Evolutionary conservation across 2,329 filamentous ascomycete genomes (phyloP).

Genomic region (Exserohilum rostratum): DNA sequence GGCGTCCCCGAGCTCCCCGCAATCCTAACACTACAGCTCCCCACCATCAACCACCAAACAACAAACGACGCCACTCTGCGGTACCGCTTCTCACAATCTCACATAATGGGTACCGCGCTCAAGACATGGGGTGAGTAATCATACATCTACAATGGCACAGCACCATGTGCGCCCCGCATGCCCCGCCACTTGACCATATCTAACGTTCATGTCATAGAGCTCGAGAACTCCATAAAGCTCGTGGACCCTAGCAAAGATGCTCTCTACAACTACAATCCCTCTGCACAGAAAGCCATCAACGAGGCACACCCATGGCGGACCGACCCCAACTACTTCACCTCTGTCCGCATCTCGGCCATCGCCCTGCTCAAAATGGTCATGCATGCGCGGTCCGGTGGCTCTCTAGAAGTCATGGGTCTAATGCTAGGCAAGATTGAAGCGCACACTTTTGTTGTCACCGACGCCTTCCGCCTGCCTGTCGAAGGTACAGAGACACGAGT

Average conservation of each 20-base stretch:
- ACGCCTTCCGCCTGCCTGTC: conserved; percentile 90
- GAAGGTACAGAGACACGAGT: conserved; percentile 98
- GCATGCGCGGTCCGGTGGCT: conserved; percentile 94
- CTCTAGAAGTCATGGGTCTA: conserved; percentile 93
- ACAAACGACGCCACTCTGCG: conserved; percentile 12
- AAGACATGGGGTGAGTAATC: conserved; percentile 46
- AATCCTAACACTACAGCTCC: conserved; percentile 11
- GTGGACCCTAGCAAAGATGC: conserved; percentile 88
- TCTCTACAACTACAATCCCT: conserved; percentile 81
- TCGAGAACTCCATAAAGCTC: conserved; percentile 81
- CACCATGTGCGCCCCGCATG: background rate
- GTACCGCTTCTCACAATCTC: conserved; percentile 5
- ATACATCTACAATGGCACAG: background rate
- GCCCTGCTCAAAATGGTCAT: conserved; percentile 99
- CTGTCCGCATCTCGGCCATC: conserved; percentile 89
- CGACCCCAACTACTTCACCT: conserved; percentile 87
- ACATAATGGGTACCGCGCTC: conserved; percentile 43
- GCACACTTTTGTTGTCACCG: conserved; percentile 88
- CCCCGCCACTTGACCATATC: conserved; percentile 17
- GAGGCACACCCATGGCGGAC: conserved; percentile 74
- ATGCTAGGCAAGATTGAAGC: conserved; percentile 95
- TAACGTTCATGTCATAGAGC: conserved; percentile 63
- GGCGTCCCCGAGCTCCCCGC: conserved; percentile 36
- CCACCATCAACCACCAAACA: conserved; percentile 14
- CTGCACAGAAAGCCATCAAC: conserved; percentile 70